A percentile compares a stretch with the other conserved stretches of the same genome.
Evolutionary conservation across 345 rosid genomes (phyloP).

Genomic region (Reutealis trisperma): DNA sequence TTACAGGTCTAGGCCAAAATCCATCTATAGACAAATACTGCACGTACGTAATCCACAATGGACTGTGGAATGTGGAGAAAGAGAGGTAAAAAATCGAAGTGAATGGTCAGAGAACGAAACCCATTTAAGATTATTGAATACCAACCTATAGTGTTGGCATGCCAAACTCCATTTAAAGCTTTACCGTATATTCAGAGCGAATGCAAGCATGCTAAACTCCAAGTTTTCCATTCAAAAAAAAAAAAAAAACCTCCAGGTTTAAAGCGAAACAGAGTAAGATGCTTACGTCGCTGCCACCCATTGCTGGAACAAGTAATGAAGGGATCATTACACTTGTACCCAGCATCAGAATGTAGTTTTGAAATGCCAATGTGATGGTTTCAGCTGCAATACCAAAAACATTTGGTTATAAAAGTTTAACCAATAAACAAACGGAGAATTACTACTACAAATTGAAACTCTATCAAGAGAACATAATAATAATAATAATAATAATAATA

Average conservation of each 20-base stretch:
- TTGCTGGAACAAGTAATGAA: slow-evolving; percentile 31
- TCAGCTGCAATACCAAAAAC: slow-evolving; percentile 27
- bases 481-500: no score
- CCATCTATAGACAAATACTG: slow-evolving; percentile 10
- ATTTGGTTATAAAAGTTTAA: background rate
- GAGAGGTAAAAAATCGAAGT: no score
- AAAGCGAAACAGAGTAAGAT: background rate
- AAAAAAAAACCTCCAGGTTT: background rate
- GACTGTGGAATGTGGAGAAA: background rate
- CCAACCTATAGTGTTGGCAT: background rate
- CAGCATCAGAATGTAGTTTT: slow-evolving; percentile 35
- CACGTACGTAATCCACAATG: background rate
- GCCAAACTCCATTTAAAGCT: background rate
- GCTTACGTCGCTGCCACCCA: slow-evolving; percentile 39
- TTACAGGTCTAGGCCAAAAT: slow-evolving; percentile 21
- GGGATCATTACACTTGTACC: slow-evolving; percentile 42
- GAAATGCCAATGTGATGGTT: slow-evolving; percentile 33
- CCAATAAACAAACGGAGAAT: background rate
- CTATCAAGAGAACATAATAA: no score
- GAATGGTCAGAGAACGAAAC: background rate
- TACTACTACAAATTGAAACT: background rate
- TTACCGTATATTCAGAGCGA: background rate
- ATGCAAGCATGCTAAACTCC: slow-evolving; percentile 3
- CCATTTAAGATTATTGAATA: no score
- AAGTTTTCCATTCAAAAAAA: no score